Percentiles rank a stretch among this genome's conserved stretches.
Conservation (phyloP, 148 eudicot species). For the Agrostemma githago region DNA sequence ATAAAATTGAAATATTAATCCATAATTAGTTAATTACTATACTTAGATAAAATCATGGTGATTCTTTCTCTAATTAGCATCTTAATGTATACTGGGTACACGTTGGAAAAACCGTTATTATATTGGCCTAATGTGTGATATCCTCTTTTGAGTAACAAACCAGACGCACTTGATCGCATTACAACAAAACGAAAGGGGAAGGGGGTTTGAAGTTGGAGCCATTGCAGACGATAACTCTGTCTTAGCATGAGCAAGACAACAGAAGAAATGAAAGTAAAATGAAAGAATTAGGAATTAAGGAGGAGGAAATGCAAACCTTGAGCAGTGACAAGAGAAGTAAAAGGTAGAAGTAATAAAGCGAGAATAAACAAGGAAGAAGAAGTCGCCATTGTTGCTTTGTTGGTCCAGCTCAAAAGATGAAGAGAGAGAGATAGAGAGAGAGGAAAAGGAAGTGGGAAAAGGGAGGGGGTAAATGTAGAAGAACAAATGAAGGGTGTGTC, state of each 20-base stretch:
- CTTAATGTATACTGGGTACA: no score
- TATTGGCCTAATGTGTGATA: no score
- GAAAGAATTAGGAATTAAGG: neutral
- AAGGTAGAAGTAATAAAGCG: conserved; percentile 17
- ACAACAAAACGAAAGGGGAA: no score
- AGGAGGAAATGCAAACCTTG: conserved; percentile 14
- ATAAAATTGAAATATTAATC: no score
- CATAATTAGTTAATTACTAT: no score
- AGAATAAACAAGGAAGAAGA: neutral
- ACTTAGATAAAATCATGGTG: no score
- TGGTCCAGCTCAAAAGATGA: neutral
- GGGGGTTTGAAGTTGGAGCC: no score
- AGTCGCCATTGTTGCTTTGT: neutral
- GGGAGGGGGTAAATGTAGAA: neutral
- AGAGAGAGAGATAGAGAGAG: conserved; percentile 1
- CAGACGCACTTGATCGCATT: no score
- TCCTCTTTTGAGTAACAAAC: no score
- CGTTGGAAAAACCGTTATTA: no score
- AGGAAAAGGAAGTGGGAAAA: neutral
- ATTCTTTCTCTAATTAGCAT: no score
- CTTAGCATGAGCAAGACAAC: neutral
- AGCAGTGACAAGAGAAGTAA: conserved; percentile 24
- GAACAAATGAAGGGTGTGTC: conserved; percentile 18
- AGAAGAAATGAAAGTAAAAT: neutral
- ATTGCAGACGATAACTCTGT: no score